Evolutionary conservation across 345 rosid species (phyloP).

Genomic region (Moricandia moricandioides): DNA sequence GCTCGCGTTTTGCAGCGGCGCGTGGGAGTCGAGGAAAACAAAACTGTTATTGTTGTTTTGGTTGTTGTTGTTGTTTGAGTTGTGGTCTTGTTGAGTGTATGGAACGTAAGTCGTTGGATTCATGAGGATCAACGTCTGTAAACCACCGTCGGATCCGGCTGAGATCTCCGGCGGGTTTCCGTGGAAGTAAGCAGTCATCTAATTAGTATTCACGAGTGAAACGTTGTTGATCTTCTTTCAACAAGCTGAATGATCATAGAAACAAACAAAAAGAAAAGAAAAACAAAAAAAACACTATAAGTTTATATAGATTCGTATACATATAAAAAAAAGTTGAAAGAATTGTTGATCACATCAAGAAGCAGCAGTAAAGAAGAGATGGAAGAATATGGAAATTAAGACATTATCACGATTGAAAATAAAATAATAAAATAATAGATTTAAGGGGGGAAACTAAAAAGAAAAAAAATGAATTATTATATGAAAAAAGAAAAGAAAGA

Average conservation of each 20-base stretch:
- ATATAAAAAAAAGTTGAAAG: too few relatives aligned
- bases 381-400: slow-evolving; percentile 9
- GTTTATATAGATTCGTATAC: slow-evolving; percentile 1
- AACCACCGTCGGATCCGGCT: slow-evolving; percentile 63
- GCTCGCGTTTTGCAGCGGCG: slow-evolving; percentile 42
- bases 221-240: slow-evolving; percentile 29
- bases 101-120: slow-evolving; percentile 86
- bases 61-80: slow-evolving; percentile 32
- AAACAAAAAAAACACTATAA: background rate
- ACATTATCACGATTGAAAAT: slow-evolving; percentile 50
- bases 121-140: slow-evolving; percentile 95
- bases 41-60: slow-evolving; percentile 47
- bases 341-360: slow-evolving; percentile 27
- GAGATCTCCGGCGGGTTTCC: slow-evolving; percentile 78
- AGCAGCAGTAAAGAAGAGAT: slow-evolving; percentile 35
- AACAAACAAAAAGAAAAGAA: background rate
- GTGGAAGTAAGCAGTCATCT: slow-evolving; percentile 81
- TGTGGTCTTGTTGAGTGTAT: slow-evolving; percentile 57
- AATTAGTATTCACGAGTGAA: background rate
- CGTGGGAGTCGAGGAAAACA: slow-evolving; percentile 47
- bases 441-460: background rate
- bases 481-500: slow-evolving; percentile 37
- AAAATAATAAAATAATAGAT: slow-evolving; percentile 32
- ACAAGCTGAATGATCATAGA: slow-evolving; percentile 16
- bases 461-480: slow-evolving; percentile 6